phyloP scores from a whole-genome alignment of 2,329 filamentous ascomycete genomes.

The Fusarium sp. region DNA sequence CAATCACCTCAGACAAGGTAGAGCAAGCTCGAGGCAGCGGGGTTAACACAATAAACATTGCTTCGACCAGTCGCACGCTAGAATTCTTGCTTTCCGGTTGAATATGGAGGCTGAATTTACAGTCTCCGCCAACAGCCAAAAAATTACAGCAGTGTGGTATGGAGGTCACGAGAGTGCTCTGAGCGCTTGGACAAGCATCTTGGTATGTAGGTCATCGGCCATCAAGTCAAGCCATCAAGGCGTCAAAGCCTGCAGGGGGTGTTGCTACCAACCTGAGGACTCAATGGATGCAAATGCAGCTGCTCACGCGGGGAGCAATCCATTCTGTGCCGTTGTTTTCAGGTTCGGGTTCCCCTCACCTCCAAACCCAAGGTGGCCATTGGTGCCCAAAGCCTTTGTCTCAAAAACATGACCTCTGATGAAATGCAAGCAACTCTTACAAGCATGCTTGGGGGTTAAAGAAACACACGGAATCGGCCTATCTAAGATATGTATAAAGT shows the following conservation, averaged over 20 bases:
- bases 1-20: background rate
- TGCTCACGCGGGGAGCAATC: conserved; percentile 26
- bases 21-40: conserved; percentile 6
- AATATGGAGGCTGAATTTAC: conserved; percentile 11
- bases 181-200: background rate
- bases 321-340: conserved; percentile 6
- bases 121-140: background rate
- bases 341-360: conserved; percentile 7
- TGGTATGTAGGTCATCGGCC: background rate
- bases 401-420: background rate
- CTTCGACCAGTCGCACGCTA: conserved; percentile 17
- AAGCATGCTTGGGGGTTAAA: no score
- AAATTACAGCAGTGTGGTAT: background rate
- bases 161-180: background rate
- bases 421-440: conserved; percentile 30
- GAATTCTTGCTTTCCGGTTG: conserved; percentile 6
- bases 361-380: conserved; percentile 2
- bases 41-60: conserved; percentile 7
- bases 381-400: conserved; percentile 4
- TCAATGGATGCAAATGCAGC: conserved; percentile 16
- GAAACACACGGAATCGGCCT: no score
- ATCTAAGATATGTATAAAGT: no score
- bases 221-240: conserved; percentile 1
- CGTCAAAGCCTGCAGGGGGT: conserved; percentile 14
- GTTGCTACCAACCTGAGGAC: conserved; percentile 4